These are phyloP conservation scores for Colletotrichum sp. DNA, from an alignment of 2,329 filamentous ascomycete genomes.

Conservation along the genomic window DNA sequence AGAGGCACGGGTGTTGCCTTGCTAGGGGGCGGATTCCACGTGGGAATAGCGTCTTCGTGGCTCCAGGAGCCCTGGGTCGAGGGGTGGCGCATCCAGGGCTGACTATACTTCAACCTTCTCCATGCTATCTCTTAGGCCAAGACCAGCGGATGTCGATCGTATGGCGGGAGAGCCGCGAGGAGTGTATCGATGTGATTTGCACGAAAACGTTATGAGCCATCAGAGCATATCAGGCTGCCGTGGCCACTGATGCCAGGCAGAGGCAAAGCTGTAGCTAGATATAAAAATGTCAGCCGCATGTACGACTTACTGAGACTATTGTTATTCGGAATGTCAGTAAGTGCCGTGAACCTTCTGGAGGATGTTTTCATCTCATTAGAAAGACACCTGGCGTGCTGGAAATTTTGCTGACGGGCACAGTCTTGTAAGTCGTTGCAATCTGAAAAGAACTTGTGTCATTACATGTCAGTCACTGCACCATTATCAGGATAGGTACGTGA, in stretches of 20 bases:
- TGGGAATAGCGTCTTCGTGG: not conserved
- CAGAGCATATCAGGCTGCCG: fast-evolving
- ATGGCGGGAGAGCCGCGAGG: no score
- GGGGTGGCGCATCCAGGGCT: not conserved
- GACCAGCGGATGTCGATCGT: no score
- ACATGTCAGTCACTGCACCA: not conserved
- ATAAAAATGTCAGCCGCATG: no score
- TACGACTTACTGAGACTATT: not conserved
- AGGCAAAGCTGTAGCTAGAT: no score
- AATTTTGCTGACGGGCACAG: fast-evolving
- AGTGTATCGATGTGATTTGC: no score
- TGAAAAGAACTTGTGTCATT: not conserved
- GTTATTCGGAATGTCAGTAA: not conserved
- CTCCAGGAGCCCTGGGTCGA: not conserved
- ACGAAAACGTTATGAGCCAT: no score
- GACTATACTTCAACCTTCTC: no score
- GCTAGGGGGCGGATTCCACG: fast-evolving
- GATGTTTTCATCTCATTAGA: no score
- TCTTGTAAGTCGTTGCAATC: not conserved
- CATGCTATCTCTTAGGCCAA: no score
- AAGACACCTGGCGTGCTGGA: not conserved
- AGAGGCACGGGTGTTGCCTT: not conserved
- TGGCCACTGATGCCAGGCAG: no score
- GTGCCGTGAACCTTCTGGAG: not conserved
- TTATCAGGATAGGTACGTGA: not conserved